A percentile compares a stretch with the other conserved stretches of the same genome.
Evolutionary conservation across 1,284 basidiomycete genomes (phyloP).

Genomic region (Golubevia pallescens): DNA sequence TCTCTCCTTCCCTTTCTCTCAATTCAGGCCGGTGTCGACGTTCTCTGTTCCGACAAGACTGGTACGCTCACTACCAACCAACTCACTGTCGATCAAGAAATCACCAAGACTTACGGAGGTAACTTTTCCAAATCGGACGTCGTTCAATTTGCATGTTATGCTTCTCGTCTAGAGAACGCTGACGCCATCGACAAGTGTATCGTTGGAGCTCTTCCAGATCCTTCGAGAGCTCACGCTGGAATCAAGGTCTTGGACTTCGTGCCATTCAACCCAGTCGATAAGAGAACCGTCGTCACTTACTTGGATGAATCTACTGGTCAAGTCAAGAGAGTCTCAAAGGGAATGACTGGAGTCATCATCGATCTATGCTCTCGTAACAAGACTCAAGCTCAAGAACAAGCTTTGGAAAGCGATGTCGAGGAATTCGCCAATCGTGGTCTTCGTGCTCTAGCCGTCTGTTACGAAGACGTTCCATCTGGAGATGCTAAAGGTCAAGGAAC

Average conservation of each 20-base stretch:
- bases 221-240: not conserved
- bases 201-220: not conserved
- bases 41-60: constrained; percentile 12
- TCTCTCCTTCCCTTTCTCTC: too few relatives aligned
- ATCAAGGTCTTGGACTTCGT: not conserved
- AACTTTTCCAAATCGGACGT: not conserved
- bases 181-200: not conserved
- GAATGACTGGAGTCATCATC: not conserved
- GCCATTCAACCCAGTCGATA: constrained; percentile 3
- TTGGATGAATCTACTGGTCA: not conserved
- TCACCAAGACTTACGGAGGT: not conserved
- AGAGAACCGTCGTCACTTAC: not conserved
- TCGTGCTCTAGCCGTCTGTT: constrained; percentile 1
- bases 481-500: not conserved
- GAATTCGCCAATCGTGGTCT: constrained; percentile 5
- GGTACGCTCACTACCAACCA: constrained; percentile 54
- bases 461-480: not conserved
- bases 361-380: not conserved
- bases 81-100: not conserved
- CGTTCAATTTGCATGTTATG: not conserved
- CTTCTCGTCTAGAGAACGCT: not conserved
- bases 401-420: not conserved
- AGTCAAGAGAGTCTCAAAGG: too few relatives aligned
- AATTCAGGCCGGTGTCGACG: not conserved
- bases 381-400: not conserved